These are phyloP conservation scores for Globisporangium emineosum DNA, from an alignment of 352 stramenopile genomes.

Conservation along the genomic window DNA sequence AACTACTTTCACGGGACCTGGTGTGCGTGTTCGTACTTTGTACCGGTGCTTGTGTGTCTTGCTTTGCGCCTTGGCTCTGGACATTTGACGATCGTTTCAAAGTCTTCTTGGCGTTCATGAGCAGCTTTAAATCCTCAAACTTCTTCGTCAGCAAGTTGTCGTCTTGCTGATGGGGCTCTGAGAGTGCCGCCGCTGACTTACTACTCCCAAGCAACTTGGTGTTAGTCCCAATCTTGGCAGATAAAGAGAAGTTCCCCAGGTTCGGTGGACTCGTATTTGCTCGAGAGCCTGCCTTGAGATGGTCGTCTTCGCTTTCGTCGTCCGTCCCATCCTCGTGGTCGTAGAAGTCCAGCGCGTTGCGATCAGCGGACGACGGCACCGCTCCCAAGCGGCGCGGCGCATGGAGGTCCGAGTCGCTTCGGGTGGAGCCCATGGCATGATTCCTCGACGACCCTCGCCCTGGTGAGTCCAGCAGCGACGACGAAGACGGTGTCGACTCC, in stretches of 20 bases:
- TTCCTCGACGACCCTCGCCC: neutral
- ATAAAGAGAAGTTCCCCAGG: constrained; percentile 9
- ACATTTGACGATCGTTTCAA: neutral
- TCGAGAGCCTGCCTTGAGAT: neutral
- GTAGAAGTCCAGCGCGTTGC: constrained; percentile 50
- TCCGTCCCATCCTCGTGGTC: constrained; percentile 34
- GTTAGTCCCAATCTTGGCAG: neutral
- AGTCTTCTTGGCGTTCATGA: constrained; percentile 47
- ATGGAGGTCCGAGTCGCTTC: constrained; percentile 64
- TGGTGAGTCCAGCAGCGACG: constrained; percentile 14
- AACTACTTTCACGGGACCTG: neutral
- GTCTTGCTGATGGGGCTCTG: constrained; percentile 5
- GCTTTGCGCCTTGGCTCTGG: neutral
- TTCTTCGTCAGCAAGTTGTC: constrained; percentile 46
- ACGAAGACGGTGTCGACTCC: constrained; percentile 13
- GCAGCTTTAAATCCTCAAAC: constrained; percentile 59
- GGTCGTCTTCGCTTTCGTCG: constrained; percentile 17
- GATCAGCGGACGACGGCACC: constrained; percentile 55
- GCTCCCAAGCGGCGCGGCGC: constrained; percentile 36
- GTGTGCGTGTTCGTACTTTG: constrained; percentile 5
- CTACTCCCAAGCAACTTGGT: constrained; percentile 15
- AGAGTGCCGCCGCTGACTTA: constrained; percentile 16
- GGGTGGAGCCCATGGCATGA: constrained; percentile 24
- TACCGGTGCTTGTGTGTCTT: neutral
- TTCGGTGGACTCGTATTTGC: constrained; percentile 16